Evolutionary conservation across 1,139 yeast genomes (phyloP), one percentile per base, ranked within the genome.

Genomic region (Insectozyma bohioensis): DNA sequence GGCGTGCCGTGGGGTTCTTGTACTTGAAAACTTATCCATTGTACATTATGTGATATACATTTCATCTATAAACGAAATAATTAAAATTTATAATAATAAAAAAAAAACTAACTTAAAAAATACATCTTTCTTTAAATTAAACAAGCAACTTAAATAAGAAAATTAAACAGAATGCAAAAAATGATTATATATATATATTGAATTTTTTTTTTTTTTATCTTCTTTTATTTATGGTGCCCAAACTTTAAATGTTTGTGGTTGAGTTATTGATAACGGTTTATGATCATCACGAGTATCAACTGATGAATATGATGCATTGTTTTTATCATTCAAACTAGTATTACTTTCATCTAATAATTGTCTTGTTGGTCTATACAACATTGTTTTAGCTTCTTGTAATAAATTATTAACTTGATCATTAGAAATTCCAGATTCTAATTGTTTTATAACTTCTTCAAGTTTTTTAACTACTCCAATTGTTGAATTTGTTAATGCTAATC

Each of bases 161-260:
- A n/a, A n/a, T n/a, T n/a, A n/a, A n/a, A n/a, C n/a, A n/a, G n/a
- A n/a, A n/a, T n/a, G n/a, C n/a, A n/a, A n/a, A n/a, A n/a, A n/a
- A n/a, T n/a, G n/a, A n/a, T n/a, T n/a, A n/a, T n/a, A n/a, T n/a
- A n/a, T n/a, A n/a, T n/a, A n/a, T n/a, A n/a, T n/a, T n/a, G n/a
- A n/a, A n/a, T n/a, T n/a, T n/a, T n/a, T n/a, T n/a, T n/a, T n/a
- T n/a, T n/a, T n/a, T n/a, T n/a, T n/a, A n/a, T n/a, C n/a, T n/a
- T n/a, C 23, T 20, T 18, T 13, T 25, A 15, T 9, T 46, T 49
- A 68, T 22, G 75, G 75, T 28, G 84, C 85, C 97, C 97, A 88
- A 46, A 86, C 84, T 56, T 90, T 85, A 58, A 86, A 88, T 22
- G 80, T 65, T 56, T 85, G 94, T 3, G 96, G 96, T 11, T 86